Base-by-base conservation (phyloP, 331 rosid species). In the Stylosanthes scabra region DNA sequence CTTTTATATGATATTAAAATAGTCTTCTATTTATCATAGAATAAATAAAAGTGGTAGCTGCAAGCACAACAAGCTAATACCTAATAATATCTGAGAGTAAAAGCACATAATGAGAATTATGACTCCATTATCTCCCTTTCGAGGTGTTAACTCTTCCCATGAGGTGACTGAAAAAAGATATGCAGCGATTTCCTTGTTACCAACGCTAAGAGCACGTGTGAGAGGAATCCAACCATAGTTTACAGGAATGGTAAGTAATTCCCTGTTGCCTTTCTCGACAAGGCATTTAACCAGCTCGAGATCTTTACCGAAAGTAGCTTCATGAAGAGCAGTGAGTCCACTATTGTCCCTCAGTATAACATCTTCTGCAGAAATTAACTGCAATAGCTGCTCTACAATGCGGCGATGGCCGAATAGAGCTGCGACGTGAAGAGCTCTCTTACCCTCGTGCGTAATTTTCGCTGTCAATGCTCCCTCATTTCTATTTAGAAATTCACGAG, bases 161-260 rank as follows among this genome's bases (percentile, higher is more conserved):
- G 59, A 28, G 14, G 78, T 72, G 10, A 3, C 11, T 0, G 2
- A 25, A 25, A 47, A 65, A 12, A 78, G 69, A 12, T 68, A 40
- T 0, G 37, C 9, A 25, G 70, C 70, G 45, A 68, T 46, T 14
- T 68, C 13, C 11, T 2, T 16, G 0, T 55, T 64, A 10, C 73
- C 41, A 1, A 0, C 0, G 14, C 1, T 0, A 16, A 66, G 15
- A 46, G 68, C 68, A 13, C 1, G 1, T 3, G 8, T 11, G 11
- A 63, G 72, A 2, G 82, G 82, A 31, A 78, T 25, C 4, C 4
- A 55, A 16, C 6, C 31, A 55, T 6, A 0, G 7, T 4, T 1
- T 11, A 2, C 0, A 51, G 57, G 62, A 9, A 57, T 57, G 3
- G 39, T 27, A 4, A 57, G 40, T 25, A 28, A 11, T 1, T 57